phyloP scores from a whole-genome alignment of 148 eudicot genomes.

The Vaccinium myrtillus region DNA sequence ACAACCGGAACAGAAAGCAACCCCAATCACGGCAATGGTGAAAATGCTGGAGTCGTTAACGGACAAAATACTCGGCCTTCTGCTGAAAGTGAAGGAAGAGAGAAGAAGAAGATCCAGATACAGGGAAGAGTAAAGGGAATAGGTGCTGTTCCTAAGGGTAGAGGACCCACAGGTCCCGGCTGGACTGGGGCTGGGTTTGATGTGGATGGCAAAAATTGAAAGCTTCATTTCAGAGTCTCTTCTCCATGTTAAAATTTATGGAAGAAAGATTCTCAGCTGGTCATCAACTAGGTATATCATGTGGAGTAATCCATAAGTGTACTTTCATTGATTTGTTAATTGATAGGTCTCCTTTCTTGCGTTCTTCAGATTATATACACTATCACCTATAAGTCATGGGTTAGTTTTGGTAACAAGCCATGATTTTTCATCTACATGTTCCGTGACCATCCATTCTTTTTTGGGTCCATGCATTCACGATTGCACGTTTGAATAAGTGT shows the following conservation, averaged over 20 bases:
- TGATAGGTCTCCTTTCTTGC: neutral
- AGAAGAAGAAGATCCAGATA: conserved; percentile 57
- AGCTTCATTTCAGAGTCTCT: conserved; percentile 1
- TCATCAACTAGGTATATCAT: conserved; percentile 13
- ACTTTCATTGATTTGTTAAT: neutral
- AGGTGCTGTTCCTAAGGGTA: conserved; percentile 74
- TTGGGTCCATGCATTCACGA: neutral
- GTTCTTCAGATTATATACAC: neutral
- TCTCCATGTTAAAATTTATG: neutral
- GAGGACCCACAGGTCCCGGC: conserved; percentile 61
- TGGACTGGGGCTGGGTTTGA: conserved; percentile 98
- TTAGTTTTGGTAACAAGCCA: neutral
- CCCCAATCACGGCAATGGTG: conserved; percentile 35
- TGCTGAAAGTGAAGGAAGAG: conserved; percentile 62
- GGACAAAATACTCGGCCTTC: conserved; percentile 39
- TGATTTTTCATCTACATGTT: neutral
- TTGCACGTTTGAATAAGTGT: neutral
- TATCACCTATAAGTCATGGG: neutral
- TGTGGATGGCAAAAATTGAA: conserved; percentile 63
- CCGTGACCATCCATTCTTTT: neutral
- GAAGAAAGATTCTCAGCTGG: conserved; percentile 10
- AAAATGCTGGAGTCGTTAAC: conserved; percentile 26
- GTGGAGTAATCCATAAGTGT: neutral
- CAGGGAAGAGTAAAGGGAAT: conserved; percentile 78
- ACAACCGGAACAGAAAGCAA: conserved; percentile 23